Evolutionary conservation across 805 yeast genomes (phyloP).

Genomic region (Hanseniaspora guilliermondii): DNA sequence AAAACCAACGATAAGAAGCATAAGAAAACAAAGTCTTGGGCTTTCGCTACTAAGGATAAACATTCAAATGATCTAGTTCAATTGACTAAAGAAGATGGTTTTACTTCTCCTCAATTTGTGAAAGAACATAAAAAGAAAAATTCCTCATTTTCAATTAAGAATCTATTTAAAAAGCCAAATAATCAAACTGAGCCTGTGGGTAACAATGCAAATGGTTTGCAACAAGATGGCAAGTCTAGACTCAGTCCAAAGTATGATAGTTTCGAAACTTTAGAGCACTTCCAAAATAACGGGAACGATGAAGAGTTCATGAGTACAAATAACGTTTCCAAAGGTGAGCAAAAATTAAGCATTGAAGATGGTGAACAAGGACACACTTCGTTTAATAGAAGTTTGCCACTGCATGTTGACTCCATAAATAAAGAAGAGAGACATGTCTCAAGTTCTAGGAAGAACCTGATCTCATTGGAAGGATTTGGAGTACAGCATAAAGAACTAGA

Average conservation of each 20-base stretch:
- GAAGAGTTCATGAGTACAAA: background rate
- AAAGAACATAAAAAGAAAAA: conserved; percentile 19
- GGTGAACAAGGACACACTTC: background rate
- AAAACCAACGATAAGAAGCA: background rate
- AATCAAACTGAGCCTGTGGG: background rate
- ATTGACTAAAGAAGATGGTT: conserved; percentile 11
- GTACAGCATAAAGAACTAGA: background rate
- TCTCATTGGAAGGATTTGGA: background rate
- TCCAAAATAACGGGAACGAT: conserved; percentile 11
- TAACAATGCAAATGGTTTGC: background rate
- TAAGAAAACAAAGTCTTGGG: conserved; percentile 12
- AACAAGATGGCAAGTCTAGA: background rate
- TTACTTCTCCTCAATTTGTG: conserved; percentile 18
- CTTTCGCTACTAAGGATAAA: background rate
- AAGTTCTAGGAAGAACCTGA: background rate
- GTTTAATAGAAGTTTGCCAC: background rate
- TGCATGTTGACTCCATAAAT: background rate
- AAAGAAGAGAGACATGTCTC: background rate
- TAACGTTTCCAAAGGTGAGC: background rate
- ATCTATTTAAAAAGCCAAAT: conserved; percentile 25
- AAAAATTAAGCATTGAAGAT: background rate
- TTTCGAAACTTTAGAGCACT: conserved; percentile 3
- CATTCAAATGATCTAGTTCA: background rate
- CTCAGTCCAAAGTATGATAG: background rate
- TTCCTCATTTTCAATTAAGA: conserved; percentile 24